These are phyloP conservation scores for Colletotrichum tropicale DNA, from an alignment of 2,329 filamentous ascomycete species.

Conservation along the genomic window DNA sequence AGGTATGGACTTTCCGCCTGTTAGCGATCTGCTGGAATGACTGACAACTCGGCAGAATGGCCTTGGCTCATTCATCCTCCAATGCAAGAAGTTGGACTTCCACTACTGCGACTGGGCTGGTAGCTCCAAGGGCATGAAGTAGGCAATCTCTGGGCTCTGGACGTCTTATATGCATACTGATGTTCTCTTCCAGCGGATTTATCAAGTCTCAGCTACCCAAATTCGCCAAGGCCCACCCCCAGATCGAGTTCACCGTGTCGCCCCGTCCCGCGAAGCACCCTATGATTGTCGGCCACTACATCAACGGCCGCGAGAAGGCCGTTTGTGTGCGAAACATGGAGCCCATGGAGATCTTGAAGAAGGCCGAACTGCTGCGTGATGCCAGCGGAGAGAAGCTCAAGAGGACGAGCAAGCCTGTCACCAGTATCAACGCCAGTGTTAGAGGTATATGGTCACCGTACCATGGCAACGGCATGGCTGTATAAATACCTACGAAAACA, in stretches of 20 bases:
- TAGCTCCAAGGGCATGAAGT: slow-evolving; percentile 96
- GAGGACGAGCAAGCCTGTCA: slow-evolving; percentile 66
- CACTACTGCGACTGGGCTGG: slow-evolving; percentile 98
- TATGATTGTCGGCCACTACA: slow-evolving; percentile 86
- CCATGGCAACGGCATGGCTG: slow-evolving; percentile 62
- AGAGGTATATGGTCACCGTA: slow-evolving; percentile 75
- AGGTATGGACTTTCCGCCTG: slow-evolving; percentile 42
- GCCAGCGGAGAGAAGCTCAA: slow-evolving; percentile 77
- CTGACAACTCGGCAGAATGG: slow-evolving; percentile 71
- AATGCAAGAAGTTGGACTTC: slow-evolving; percentile 95
- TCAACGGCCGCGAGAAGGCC: slow-evolving; percentile 86
- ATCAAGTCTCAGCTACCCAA: slow-evolving; percentile 75
- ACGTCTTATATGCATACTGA: slow-evolving; percentile 26
- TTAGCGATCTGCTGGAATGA: too few relatives aligned
- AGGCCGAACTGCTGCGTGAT: slow-evolving; percentile 75
- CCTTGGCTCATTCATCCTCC: slow-evolving; percentile 93
- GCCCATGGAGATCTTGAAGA: slow-evolving; percentile 79
- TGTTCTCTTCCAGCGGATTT: slow-evolving; percentile 65
- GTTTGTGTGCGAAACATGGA: slow-evolving; percentile 90
- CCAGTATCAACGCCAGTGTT: slow-evolving; percentile 68
- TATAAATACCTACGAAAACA: slow-evolving; percentile 37
- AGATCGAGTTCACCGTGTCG: slow-evolving; percentile 90
- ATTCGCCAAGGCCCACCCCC: slow-evolving; percentile 83
- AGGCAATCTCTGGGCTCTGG: slow-evolving; percentile 23
- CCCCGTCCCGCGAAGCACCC: slow-evolving; percentile 91